These are phyloP conservation scores for Xanthoceras sorbifolium DNA, from an alignment of 345 rosid genomes.

Conservation along the genomic window DNA sequence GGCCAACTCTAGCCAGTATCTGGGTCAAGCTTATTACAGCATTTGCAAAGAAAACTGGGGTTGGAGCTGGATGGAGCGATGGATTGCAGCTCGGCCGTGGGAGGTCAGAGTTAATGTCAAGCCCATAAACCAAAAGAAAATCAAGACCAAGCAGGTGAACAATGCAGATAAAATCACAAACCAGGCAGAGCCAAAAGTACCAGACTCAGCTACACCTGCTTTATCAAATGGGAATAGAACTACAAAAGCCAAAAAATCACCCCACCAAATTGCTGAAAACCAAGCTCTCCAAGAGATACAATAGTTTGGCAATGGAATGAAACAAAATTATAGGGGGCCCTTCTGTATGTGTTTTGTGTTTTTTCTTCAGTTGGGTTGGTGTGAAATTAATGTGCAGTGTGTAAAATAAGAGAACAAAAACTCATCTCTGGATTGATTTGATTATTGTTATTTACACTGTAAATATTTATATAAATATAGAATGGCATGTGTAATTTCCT, in stretches of 20 bases:
- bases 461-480: not conserved
- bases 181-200: conserved; percentile 24
- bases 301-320: not conserved
- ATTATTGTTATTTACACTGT: not conserved
- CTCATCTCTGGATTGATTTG: not conserved
- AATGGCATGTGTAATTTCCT: conserved; percentile 12
- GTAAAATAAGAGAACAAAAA: conserved; percentile 9
- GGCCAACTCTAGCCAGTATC: conserved; percentile 73
- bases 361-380: conserved; percentile 18
- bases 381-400: conserved; percentile 13
- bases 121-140: conserved; percentile 31
- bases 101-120: conserved; percentile 57
- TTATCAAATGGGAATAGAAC: conserved; percentile 31
- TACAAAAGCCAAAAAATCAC: conserved; percentile 30
- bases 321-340: not conserved
- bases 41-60: conserved; percentile 77
- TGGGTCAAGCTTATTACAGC: conserved; percentile 74
- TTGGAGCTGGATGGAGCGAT: conserved; percentile 91
- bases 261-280: conserved; percentile 10
- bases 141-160: conserved; percentile 33
- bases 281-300: conserved; percentile 10
- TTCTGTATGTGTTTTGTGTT: not conserved
- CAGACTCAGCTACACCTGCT: conserved; percentile 30
- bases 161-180: conserved; percentile 34
- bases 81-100: conserved; percentile 87